Base-by-base conservation (phyloP, 306 rosid species). In the Boehmeria nivea region DNA sequence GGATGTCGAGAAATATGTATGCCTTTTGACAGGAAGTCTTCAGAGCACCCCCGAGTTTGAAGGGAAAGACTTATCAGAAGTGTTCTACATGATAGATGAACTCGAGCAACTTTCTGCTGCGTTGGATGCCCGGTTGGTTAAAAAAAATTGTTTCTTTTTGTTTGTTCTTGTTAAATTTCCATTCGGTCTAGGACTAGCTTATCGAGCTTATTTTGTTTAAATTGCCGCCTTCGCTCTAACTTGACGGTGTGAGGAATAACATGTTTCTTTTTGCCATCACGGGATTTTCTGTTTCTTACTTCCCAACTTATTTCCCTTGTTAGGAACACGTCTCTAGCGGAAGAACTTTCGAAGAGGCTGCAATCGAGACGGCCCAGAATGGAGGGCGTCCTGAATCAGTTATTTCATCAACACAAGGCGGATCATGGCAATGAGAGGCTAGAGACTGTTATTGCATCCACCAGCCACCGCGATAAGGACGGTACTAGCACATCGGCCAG, bases 41-140 rank as follows among this genome's bases (percentile, higher is more conserved):
- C 49, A 8, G 10, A 15, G 6, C 5, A 67, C 16, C 28, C 53
- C 12, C 12, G 17, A 66, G 57, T 43, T 11, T 38, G 37, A 40
- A n/a, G n/a, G n/a, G n/a, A n/a, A n/a, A n/a, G n/a, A n/a, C n/a
- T n/a, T 13, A n/a, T 10, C 6, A 10, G 56, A 15, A 5, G 12
- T 51, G 22, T 5, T n/a, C 57, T 2, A 27, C 39, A 43, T 78
- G 61, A 45, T 54, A 43, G 68, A 59, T 52, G 77, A 65, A 50
- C 23, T 59, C 63, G 61, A 45, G 54, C 66, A 63, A 44, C 68
- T 75, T 57, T 55, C 39, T 16, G 54, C 57, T 11, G 42, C 58
- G 46, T 23, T 81, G 72, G 43, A 24, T 57, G 27, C 9, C 40
- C 57, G 57, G 88, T 78, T 13, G 26, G 74, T 51, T 17, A 6